Base-by-base conservation (phyloP, 2,329 filamentous ascomycete species). In the Zopfia rhizophila region DNA sequence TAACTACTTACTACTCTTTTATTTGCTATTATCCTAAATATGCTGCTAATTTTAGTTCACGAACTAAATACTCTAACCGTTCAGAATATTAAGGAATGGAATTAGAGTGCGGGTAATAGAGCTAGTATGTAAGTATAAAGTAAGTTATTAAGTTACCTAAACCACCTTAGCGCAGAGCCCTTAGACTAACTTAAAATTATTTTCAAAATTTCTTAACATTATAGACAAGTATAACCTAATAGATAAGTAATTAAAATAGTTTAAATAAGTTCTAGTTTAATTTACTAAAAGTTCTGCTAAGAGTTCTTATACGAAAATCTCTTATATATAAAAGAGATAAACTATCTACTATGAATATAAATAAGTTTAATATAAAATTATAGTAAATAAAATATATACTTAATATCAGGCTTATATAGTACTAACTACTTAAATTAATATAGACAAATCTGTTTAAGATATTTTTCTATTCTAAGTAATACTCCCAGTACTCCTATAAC, bases 201-300 rank as follows among this genome's bases (percentile, higher is more conserved):
- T 37, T 37, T 37, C 22, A 37, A 37, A 18, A 37, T 37, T 19
- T 37, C 16, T 37, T 7, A 18, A 37, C 18, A 14, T 37, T 14
- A 37, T 37, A 8, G 33, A 37, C 33, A 37, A 37, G 33, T 14
- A 22, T 37, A 37, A 37, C 33, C 18, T 37, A 37, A 37, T 18
- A 24, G 12, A 22, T 37, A 14, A 37, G 33, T 18, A 18, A 18
- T 37, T 37, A 14, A 14, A 18, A 37, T 18, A 18, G 18, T 18
- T 37, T 8, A 18, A 7, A 18, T 37, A 37, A 21, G 33, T 37
- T 18, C 33, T 37, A 22, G 33, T 37, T 37, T 14, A 22, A 22
- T 37, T 12, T 37, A 18, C 33, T 18, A 22, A 18, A 18, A 22
- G 8, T 22, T 37, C 33, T 22, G 18, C 33, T 37, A 22, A 37